Percentiles rank a stretch among this genome's conserved stretches.
Conservation (phyloP, 2,329 filamentous ascomycete genomes). For the Penicillium sp. region DNA sequence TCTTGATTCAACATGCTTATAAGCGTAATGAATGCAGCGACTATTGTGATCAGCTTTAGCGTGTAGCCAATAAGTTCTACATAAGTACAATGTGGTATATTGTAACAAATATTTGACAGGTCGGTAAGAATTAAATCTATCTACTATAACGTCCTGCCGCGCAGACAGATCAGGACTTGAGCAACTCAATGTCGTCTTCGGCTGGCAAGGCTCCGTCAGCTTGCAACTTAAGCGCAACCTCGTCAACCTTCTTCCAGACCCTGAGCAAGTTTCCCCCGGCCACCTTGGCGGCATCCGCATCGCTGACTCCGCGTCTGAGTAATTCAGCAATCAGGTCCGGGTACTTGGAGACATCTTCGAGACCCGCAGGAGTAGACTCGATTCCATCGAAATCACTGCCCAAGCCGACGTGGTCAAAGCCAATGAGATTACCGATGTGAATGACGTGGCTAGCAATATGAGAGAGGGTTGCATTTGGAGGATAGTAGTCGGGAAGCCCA, state of each 20-base stretch:
- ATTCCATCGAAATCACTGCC: conserved; percentile 85
- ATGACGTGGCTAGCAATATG: conserved; percentile 78
- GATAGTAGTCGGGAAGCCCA: conserved; percentile 65
- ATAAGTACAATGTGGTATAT: background rate
- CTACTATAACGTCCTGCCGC: background rate
- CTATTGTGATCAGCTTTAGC: too few relatives aligned
- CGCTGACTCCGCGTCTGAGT: conserved; percentile 67
- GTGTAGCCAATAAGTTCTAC: too few relatives aligned
- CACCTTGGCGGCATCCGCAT: conserved; percentile 69
- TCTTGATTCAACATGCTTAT: too few relatives aligned
- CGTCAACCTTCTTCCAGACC: conserved; percentile 78
- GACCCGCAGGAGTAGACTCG: conserved; percentile 58
- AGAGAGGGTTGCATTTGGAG: conserved; percentile 65
- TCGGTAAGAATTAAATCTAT: background rate
- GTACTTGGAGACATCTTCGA: conserved; percentile 83
- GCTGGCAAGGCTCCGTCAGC: conserved; percentile 45
- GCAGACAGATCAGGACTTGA: background rate
- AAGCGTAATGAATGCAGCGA: too few relatives aligned
- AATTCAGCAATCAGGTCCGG: conserved; percentile 74
- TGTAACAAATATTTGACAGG: background rate
- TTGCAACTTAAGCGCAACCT: conserved; percentile 65
- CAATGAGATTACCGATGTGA: conserved; percentile 77
- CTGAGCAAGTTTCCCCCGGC: conserved; percentile 76
- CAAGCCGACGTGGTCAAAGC: conserved; percentile 81
- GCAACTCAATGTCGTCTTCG: conserved; percentile 38